These are phyloP conservation scores for Ehretia macrophylla DNA, from an alignment of 257 asterid species.

Conservation along the genomic window DNA sequence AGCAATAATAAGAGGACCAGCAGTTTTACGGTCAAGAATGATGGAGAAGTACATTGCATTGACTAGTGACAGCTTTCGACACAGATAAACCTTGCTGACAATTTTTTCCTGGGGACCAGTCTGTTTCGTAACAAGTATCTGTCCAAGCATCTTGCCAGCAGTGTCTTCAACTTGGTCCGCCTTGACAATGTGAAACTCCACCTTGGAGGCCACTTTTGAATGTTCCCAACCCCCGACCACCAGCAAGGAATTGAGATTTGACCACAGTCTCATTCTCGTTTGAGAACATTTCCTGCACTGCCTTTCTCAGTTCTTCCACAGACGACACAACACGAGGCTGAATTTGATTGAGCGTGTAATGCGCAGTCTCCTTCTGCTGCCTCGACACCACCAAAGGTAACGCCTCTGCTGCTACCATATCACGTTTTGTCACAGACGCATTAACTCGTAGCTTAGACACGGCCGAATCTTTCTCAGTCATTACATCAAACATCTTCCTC, in stretches of 20 bases:
- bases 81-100: conserved; percentile 98
- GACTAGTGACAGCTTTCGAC: conserved; percentile 82
- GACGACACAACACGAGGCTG: conserved; percentile 76
- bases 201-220: conserved; percentile 91
- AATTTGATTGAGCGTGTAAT: too few relatives aligned
- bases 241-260: conserved; percentile 95
- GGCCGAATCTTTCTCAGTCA: too few relatives aligned
- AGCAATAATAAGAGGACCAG: conserved; percentile 95
- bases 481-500: too few relatives aligned
- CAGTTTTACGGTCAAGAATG: conserved; percentile 86
- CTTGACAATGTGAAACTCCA: conserved; percentile 90
- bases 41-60: conserved; percentile 99
- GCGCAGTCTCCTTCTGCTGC: too few relatives aligned
- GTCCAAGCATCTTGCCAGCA: conserved; percentile 97
- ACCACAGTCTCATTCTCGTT: conserved; percentile 76
- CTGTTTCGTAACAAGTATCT: conserved; percentile 92
- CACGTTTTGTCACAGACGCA: too few relatives aligned
- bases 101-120: conserved; percentile 89
- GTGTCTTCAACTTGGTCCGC: conserved; percentile 66
- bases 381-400: too few relatives aligned
- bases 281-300: conserved; percentile 51
- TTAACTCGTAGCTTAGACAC: too few relatives aligned
- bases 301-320: conserved; percentile 53
- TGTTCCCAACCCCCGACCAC: conserved; percentile 86
- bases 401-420: too few relatives aligned